Conservation (phyloP, 345 rosid genomes). For the Mallotus nudiflorus region DNA sequence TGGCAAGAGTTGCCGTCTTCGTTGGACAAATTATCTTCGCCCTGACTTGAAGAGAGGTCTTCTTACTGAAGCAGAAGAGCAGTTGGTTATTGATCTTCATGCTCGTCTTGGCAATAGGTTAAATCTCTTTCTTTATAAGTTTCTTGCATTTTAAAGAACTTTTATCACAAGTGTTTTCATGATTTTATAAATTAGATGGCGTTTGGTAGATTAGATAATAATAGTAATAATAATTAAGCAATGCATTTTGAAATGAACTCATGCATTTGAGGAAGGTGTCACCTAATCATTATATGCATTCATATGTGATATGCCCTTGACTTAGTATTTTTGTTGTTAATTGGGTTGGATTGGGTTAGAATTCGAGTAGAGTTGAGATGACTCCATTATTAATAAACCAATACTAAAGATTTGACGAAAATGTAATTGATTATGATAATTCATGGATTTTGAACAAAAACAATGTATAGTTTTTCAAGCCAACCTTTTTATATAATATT, state of each 20-base stretch:
- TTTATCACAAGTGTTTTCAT: not conserved
- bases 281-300: not conserved
- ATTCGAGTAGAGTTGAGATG: too few relatives aligned
- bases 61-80: constrained; percentile 68
- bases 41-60: constrained; percentile 88
- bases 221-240: too few relatives aligned
- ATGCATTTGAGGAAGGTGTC: not conserved
- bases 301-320: too few relatives aligned
- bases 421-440: constrained; percentile 6
- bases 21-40: constrained; percentile 90
- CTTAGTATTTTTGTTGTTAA: too few relatives aligned
- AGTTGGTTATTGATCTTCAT: constrained; percentile 75
- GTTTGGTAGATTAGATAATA: constrained; percentile 3
- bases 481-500: too few relatives aligned
- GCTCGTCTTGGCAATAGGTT: constrained; percentile 79
- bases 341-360: too few relatives aligned
- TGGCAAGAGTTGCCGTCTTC: constrained; percentile 87
- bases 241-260: constrained; percentile 10
- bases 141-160: not conserved
- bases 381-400: too few relatives aligned
- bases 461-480: too few relatives aligned
- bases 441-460: too few relatives aligned
- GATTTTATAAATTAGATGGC: constrained; percentile 8
- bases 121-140: not conserved
- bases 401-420: too few relatives aligned